Evolutionary conservation across 129 eudicot genomes (phyloP), one percentile per base, ranked within the genome.

Genomic region (Escallonia rubra): DNA sequence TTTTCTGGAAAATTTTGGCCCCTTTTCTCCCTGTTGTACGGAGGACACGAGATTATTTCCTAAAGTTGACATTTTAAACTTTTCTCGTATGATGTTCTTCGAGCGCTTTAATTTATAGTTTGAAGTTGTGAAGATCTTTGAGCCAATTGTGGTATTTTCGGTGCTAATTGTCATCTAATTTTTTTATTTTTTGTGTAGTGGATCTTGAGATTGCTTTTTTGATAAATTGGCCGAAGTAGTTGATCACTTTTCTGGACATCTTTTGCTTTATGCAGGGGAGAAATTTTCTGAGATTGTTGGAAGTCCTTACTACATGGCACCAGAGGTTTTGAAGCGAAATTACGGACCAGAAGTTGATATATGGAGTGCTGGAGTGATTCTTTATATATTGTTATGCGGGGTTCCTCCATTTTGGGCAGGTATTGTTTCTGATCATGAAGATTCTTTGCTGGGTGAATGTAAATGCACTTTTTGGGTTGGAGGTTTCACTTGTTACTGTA

Each of bases 341-440:
- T 90, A 90, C 59, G 97, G 97, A 16, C 97, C 83, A 5, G 97
- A 90, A 79, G 97, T 90, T 67, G 97, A 90, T 84, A 81, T 90
- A 65, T 90, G 97, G 97, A 90, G 97, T 78, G 90, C 97, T 15
- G 98, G 98, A 61, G 98, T 93, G 55, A 93, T 93, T 71, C 83
- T 93, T 3, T 93, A 93, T 52, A 93, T 93, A 69, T 76, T 93
- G 66, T 77, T 93, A 57, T 89, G 98, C 43, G 98, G 98, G 43
- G 98, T 93, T 80, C 98, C 98, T 72, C 98, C 98, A 39, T 93
- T 93, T 70, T 93, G 98, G 98, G 98, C 98, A 73, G 98, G 98
- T 92, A 7, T 10, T 56, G 5, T 65, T 63, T 45, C 44, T 43
- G 57, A 47, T 34, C 12, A 4, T 41, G 41, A 52, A 44, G 34